Evolutionary conservation across 768 basidiomycete species (phyloP), one percentile per base, ranked within the genome.

Genomic region (Mycena olivaceomarginata): DNA sequence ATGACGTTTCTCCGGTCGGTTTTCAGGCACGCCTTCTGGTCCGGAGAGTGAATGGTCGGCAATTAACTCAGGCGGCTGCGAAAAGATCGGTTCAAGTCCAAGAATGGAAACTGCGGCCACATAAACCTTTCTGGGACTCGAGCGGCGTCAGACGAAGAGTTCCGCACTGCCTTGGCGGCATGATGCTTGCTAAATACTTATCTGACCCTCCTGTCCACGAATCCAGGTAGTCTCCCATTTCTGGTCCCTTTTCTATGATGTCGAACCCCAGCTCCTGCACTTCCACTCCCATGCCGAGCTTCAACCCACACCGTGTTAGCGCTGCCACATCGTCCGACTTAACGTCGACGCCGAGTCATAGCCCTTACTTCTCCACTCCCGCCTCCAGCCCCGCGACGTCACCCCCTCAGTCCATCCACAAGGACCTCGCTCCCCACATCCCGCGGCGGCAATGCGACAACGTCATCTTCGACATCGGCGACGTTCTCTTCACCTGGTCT

Each of bases 401-500:
- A 31, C 31, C 31, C 31, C 31, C 31, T 4, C 31, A 4, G 31
- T 31, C 31, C 31, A 31, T 31, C 4, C 31, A 31, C 31, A 31
- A 31, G 31, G 31, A 31, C 31, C 31, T 31, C 31, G 31, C 31
- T 31, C 46, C 60, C 31, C 43, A 40, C 40, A 37, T 20, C 43
- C 25, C 60, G 39, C 60, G 87, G 84, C 87, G n/a, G 56, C 56
- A 57, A 57, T 57, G 22, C 56, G 56, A 57, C 56, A 57, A 57
- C 56, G 82, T 91, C 77, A 87, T 92, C 79, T 87, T 91, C 81
- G 91, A 92, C 80, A 83, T 92, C 40, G 91, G 91, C 22, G 91
- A 91, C 79, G 91, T 92, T 8, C 84, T 92, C 64, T 91, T 92
- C 82, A 86, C 85, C 53, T 92, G 91, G 91, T 91, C 90, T 11